Conservation (phyloP, 139 green algal genomes). For the Ettlia oleoabundans region DNA sequence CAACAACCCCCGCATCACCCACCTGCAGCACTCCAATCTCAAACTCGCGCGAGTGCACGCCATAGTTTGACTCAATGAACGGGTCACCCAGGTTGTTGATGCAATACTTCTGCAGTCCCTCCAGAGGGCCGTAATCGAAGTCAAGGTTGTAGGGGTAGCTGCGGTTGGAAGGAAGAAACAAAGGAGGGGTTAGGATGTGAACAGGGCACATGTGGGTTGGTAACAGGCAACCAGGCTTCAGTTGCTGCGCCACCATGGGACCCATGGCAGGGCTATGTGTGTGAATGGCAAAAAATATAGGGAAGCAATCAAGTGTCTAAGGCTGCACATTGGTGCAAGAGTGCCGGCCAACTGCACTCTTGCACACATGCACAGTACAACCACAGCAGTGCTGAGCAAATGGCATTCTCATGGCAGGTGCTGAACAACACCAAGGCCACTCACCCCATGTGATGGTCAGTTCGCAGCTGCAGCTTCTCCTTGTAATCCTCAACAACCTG, state of each 20-base stretch:
- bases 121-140: slow-evolving; percentile 94
- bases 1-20: background rate
- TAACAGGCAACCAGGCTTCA: background rate
- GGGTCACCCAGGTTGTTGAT: slow-evolving; percentile 99
- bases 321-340: no score
- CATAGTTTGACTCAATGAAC: slow-evolving; percentile 98
- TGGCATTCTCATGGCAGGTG: no score
- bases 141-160: slow-evolving; percentile 99
- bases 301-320: no score
- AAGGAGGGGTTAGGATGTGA: background rate
- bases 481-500: slow-evolving; percentile 88
- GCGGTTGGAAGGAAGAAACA: no score
- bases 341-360: no score
- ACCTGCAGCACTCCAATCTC: slow-evolving; percentile 87
- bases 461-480: slow-evolving; percentile 80
- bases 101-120: slow-evolving; percentile 87
- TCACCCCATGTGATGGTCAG: slow-evolving; percentile 87
- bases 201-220: background rate
- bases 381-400: background rate
- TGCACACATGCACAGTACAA: background rate
- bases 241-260: no score
- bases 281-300: no score
- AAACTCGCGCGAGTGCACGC: slow-evolving; percentile 90
- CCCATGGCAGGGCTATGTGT: no score
- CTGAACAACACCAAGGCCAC: background rate